A percentile compares a stretch with the other conserved stretches of the same genome.
Evolutionary conservation across 495 filamentous ascomycete species (phyloP).

Genomic region (Xylaria longipes): DNA sequence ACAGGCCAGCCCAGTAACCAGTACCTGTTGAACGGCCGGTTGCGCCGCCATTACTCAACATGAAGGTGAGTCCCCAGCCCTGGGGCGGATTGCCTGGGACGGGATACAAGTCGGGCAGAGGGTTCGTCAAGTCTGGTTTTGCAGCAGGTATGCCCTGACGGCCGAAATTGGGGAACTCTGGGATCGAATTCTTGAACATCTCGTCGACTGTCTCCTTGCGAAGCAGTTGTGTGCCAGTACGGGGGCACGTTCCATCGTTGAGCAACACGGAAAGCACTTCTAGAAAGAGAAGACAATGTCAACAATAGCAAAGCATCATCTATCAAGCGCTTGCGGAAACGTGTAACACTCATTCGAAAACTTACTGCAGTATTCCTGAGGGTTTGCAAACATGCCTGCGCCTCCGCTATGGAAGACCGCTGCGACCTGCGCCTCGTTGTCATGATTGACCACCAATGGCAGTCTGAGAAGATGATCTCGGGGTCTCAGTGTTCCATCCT

Average conservation of each 20-base stretch:
- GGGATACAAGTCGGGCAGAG: slow-evolving; percentile 56
- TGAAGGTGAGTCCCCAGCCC: slow-evolving; percentile 66
- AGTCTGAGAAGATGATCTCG: slow-evolving; percentile 56
- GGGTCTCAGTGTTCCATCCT: slow-evolving; percentile 46
- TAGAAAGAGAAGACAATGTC: slow-evolving; percentile 7
- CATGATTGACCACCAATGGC: slow-evolving; percentile 46
- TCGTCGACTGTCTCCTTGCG: slow-evolving; percentile 56
- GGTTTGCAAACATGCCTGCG: slow-evolving; percentile 59
- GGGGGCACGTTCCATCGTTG: slow-evolving; percentile 57
- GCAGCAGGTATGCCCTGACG: slow-evolving; percentile 50
- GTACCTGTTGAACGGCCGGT: slow-evolving; percentile 58
- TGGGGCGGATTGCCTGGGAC: slow-evolving; percentile 57
- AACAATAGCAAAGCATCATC: neutral
- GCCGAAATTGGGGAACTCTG: slow-evolving; percentile 57
- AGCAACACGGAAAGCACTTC: slow-evolving; percentile 50
- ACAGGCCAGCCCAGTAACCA: slow-evolving; percentile 62
- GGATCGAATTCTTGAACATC: slow-evolving; percentile 68
- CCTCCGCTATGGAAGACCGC: slow-evolving; percentile 60
- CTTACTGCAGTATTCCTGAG: slow-evolving; percentile 62
- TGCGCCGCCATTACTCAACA: slow-evolving; percentile 46
- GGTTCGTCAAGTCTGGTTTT: slow-evolving; percentile 56
- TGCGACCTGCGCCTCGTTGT: slow-evolving; percentile 36
- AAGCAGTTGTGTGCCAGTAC: slow-evolving; percentile 56
- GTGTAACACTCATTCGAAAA: slow-evolving; percentile 35
- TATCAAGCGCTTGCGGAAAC: slow-evolving; percentile 3